Evolutionary conservation across 208 protist genomes (phyloP), one percentile per base, ranked within the genome.

Genomic region (Acanthamoeba culbertsoni): DNA sequence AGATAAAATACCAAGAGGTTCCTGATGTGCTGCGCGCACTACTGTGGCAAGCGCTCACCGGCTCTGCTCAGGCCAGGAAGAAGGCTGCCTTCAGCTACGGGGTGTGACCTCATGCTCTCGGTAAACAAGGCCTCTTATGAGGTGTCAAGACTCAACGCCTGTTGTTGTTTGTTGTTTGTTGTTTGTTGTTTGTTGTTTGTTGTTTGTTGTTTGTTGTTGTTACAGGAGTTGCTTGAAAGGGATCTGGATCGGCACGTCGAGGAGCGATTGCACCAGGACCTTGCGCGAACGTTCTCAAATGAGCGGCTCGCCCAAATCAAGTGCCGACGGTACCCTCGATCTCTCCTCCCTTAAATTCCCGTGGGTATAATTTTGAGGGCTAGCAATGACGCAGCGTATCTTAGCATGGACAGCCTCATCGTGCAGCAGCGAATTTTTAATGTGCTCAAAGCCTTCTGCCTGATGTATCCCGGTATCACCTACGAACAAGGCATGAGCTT

Each of bases 401-500:
- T 59, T 37, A 90, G 55, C 5, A 90, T 68, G 7, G 55, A 90
- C 26, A 65, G 55, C 26, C 53, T 23, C 12, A 4, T 48, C 18
- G 55, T 68, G 7, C 82, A 68, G 16, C 82, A 65, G 82, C 82
- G 82, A 16, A 65, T 90, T 6, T 90, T 90, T 40, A 90, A 90
- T 35, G 35, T 90, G 28, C 82, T 90, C 51, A 90, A 90, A 35
- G 82, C 82, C 31, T 90, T 68, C 51, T 84, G 73, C 73, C 55
- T 90, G 20, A 65, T 90, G 46, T 65, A 90, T 37, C 35, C 82
- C 46, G 42, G 42, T 26, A 90, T 90, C 82, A 68, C 20, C 55
- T 90, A 90, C 42, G 82, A 59, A 33, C 82, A 90, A 42, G 82
- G 82, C 0, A 90, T 90, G 82, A 90, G 55, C 82, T 90, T 90